Evolutionary conservation across 2,329 filamentous ascomycete genomes (phyloP), one percentile per base, ranked within the genome.

Genomic region (Colletotrichum nymphaeae): DNA sequence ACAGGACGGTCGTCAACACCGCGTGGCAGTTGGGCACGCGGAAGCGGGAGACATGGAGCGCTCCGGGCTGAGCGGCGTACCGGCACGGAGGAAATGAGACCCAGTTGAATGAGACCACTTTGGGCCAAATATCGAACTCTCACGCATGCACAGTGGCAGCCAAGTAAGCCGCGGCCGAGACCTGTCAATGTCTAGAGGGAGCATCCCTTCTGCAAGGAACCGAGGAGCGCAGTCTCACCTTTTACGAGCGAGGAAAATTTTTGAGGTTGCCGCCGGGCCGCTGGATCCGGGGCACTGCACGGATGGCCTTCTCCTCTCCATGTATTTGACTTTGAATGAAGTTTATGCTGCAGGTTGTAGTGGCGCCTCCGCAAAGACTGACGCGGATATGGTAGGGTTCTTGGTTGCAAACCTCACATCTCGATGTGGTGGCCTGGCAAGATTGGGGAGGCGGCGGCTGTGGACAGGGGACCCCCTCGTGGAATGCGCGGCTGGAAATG

Each of bases 161-260:
- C 30, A 67, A 67, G 26, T 42, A 24, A 26, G 42, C 49, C 24
- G 30, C 4, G 65, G 14, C 28, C 26, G 22, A 72, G 64, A 58
- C 64, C 69, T 63, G 28, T 72, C 65, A 37, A 72, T 63, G 69
- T 53, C 22, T 63, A 30, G 19, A 70, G 42, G 60, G 67, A 70
- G 67, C 55, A 70, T 46, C 60, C 46, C 26, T 30, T 22, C 56
- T 62, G 60, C 67, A 65, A 14, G 65, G 46, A 65, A 56, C 26
- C 59, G 46, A 56, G 26, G 24, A 16, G 46, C 24, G 28, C 49
- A 22, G 14, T 19, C 2, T 42, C 5, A 19, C 37, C 14, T 5
- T 42, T 16, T 42, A 42, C 37, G 37, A 63, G n/a, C 22, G 30
- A 42, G 26, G 55, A n/a, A 58, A n/a, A 22, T 26, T 35, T 66